Conservation (phyloP, 2,329 filamentous ascomycete species). For the Fusarium sublunatum region DNA sequence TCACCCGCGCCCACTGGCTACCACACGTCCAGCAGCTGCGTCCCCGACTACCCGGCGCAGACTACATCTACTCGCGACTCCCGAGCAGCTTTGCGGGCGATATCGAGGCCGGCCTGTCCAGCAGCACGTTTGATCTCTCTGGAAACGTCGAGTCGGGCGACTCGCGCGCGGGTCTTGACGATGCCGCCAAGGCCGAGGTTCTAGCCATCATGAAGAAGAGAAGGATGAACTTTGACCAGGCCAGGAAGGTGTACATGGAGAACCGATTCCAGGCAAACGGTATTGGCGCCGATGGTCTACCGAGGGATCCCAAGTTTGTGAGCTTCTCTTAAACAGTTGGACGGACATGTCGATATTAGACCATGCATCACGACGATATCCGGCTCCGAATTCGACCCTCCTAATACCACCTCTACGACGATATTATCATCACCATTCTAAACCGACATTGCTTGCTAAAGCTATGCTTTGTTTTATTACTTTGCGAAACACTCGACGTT, state of each 20-base stretch:
- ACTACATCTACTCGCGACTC: constrained; percentile 80
- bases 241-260: constrained; percentile 86
- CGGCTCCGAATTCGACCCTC: not conserved
- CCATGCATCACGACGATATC: constrained; percentile 9
- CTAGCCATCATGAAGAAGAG: constrained; percentile 90
- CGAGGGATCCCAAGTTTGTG: constrained; percentile 93
- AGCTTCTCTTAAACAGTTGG: constrained; percentile 70
- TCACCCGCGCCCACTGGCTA: constrained; percentile 83
- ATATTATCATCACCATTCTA: constrained; percentile 1
- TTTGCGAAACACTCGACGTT: constrained; percentile 7
- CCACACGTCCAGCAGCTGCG: constrained; percentile 71
- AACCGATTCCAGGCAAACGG: constrained; percentile 86
- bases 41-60: constrained; percentile 62
- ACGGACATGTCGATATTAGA: not conserved
- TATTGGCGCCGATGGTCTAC: constrained; percentile 87
- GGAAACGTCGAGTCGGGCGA: constrained; percentile 86
- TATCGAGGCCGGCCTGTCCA: constrained; percentile 87
- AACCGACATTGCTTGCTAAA: constrained; percentile 6
- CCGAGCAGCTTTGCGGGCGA: constrained; percentile 83
- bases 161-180: constrained; percentile 82
- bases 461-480: constrained; percentile 10
- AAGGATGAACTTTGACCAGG: constrained; percentile 89
- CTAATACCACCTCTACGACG: not conserved
- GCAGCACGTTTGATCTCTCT: constrained; percentile 82
- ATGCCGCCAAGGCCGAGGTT: constrained; percentile 82